Conservation (phyloP, 2,329 filamentous ascomycete species). For the Pyricularia pennisetigena region DNA sequence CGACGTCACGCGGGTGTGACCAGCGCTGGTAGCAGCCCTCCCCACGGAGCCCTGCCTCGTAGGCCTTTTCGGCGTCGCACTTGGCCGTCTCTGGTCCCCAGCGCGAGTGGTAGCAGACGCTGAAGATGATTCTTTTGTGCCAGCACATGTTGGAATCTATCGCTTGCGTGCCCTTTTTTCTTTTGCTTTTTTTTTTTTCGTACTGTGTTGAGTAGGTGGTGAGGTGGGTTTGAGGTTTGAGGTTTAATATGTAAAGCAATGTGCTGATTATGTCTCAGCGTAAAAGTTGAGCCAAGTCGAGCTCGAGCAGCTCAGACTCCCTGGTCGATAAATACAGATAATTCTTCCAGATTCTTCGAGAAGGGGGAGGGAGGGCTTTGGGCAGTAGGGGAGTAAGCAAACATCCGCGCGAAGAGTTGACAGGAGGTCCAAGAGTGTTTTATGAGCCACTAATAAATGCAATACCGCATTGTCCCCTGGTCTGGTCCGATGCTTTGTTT, state of each 20-base stretch:
- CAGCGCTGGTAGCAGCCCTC: neutral
- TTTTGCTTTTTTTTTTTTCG: neutral
- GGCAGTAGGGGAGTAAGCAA: neutral
- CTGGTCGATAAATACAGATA: neutral
- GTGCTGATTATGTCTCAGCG: neutral
- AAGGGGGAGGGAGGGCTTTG: neutral
- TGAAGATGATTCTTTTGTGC: slow-evolving; percentile 1
- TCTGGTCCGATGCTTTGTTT: neutral
- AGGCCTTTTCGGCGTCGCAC: neutral
- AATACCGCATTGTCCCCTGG: neutral
- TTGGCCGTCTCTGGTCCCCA: neutral
- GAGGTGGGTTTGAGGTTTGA: too few relatives aligned
- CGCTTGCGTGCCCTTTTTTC: neutral
- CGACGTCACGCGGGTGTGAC: slow-evolving; percentile 3
- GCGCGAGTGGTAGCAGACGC: neutral
- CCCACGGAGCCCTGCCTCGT: neutral
- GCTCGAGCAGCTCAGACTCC: neutral
- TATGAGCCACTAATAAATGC: neutral
- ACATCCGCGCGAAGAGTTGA: neutral
- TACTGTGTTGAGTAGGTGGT: neutral
- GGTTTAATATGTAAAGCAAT: neutral
- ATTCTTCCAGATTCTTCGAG: neutral
- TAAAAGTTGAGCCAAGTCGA: neutral
- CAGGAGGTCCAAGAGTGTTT: neutral
- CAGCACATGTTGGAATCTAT: neutral